These are phyloP conservation scores for Caryopteris hybrid DNA, from an alignment of 305 asterid genomes.

Conservation along the genomic window DNA sequence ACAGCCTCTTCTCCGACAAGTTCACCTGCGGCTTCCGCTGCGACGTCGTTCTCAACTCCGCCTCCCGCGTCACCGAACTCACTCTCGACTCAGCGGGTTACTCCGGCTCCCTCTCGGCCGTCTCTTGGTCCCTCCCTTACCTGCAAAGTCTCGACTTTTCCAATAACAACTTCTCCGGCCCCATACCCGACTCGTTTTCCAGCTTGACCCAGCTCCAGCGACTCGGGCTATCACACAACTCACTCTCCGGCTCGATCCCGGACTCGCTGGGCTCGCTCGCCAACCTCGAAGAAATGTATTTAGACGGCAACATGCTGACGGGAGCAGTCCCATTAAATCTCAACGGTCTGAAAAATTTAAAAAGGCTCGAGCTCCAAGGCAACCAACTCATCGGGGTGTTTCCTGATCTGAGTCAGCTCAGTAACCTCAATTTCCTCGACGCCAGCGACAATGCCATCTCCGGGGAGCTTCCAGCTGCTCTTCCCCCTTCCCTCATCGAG, in stretches of 20 bases:
- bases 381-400: conserved; percentile 45
- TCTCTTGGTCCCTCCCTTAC: conserved; percentile 45
- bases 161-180: conserved; percentile 49
- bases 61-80: conserved; percentile 60
- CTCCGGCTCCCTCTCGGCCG: conserved; percentile 42
- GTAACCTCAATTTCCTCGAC: conserved; percentile 44
- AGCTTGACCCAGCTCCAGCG: conserved; percentile 34
- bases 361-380: conserved; percentile 67
- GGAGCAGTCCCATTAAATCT: conserved; percentile 44
- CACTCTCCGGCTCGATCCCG: conserved; percentile 49
- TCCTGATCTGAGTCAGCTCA: conserved; percentile 54
- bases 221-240: conserved; percentile 55
- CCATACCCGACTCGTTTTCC: conserved; percentile 56
- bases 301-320: conserved; percentile 51
- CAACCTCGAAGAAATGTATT: conserved; percentile 46
- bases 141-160: conserved; percentile 61
- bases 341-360: conserved; percentile 50
- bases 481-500: conserved; percentile 54
- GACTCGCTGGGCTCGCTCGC: conserved; percentile 39
- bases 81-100: conserved; percentile 72
- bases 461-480: conserved; percentile 50
- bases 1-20: conserved; percentile 37
- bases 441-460: conserved; percentile 70
- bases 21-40: conserved; percentile 91
- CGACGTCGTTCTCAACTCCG: conserved; percentile 29